Evolutionary conservation across 2,329 filamentous ascomycete species (phyloP), one percentile per base, ranked within the genome.

Genomic region (Elsinoe australis): DNA sequence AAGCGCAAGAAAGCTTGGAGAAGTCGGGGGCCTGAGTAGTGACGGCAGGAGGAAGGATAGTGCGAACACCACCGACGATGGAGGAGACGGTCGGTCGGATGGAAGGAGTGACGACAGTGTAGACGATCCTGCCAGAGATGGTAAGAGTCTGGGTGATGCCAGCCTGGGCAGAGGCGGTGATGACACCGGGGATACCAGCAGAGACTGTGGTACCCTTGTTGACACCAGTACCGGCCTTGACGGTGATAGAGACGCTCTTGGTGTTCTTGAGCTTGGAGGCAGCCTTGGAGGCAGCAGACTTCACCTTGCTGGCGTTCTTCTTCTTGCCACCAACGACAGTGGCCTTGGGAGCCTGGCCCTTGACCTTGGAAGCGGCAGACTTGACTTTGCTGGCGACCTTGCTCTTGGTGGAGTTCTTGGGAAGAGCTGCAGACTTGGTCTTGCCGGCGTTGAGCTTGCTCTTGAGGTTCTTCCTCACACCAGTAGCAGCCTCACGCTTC

Each of bases 401-500:
- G 14, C n/a, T 32, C 12, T 18, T 32, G 18, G 39, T 18, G 22
- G 39, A 31, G 33, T 10, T 17, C 14, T 36, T 36, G 33, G 33
- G 10, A 19, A 15, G 19, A n/a, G 39, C 39, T n/a, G 24, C 28
- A 18, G 39, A 29, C 39, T 44, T 44, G 17, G 10, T 26, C 39
- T 44, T 44, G n/a, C n/a, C n/a, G n/a, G n/a, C n/a, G 21, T 41
- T 41, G 36, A 28, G 21, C 36, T 41, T 41, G 36, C 36, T 41
- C 39, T 44, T 44, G 39, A 44, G 12, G 10, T 21, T 24, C 14
- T 32, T 44, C n/a, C 39, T 7, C 9, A 44, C 21, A 10, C 26
- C 28, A 14, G 26, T 44, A 8, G 39, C 24, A n/a, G 39, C 39
- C 12, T 24, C 39, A 19, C 39, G 39, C 26, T 44, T 44, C 26